Conservation (phyloP, 768 basidiomycete genomes). For the Leccinum subgranulosum region DNA sequence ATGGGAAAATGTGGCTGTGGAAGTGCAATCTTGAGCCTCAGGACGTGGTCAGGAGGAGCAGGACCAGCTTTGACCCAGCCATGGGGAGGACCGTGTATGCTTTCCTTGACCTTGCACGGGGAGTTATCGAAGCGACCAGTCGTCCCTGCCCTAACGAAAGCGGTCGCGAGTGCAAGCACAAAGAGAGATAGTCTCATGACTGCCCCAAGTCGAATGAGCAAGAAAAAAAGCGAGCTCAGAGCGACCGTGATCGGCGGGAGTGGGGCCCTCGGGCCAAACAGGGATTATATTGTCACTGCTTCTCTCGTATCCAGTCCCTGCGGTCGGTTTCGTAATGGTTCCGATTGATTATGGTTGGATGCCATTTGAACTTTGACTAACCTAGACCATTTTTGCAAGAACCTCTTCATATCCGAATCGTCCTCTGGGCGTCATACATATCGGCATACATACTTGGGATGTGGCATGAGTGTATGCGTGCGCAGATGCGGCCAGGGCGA, state of each 20-base stretch:
- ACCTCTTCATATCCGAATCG: no score
- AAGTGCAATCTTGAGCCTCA: constrained; percentile 57
- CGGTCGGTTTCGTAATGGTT: no score
- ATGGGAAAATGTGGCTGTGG: constrained; percentile 48
- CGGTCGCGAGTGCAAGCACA: constrained; percentile 7
- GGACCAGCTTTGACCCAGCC: constrained; percentile 46
- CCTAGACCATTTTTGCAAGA: no score
- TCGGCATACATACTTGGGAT: no score
- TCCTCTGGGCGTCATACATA: no score
- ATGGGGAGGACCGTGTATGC: constrained; percentile 39
- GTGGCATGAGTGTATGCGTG: no score
- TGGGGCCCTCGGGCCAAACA: not conserved
- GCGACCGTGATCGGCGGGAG: not conserved
- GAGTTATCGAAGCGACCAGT: constrained; percentile 4
- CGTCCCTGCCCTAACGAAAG: constrained; percentile 9
- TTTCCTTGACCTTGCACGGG: constrained; percentile 46
- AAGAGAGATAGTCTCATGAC: constrained; percentile 14
- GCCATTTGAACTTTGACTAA: no score
- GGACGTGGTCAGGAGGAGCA: constrained; percentile 44
- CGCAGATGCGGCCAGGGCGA: no score
- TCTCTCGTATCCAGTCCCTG: no score
- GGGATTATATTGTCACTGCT: no score
- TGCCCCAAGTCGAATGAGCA: not conserved
- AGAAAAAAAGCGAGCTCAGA: not conserved
- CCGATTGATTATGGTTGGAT: no score